Conservation (phyloP, 164 flowering plant genomes). For the Saururus chinensis region DNA sequence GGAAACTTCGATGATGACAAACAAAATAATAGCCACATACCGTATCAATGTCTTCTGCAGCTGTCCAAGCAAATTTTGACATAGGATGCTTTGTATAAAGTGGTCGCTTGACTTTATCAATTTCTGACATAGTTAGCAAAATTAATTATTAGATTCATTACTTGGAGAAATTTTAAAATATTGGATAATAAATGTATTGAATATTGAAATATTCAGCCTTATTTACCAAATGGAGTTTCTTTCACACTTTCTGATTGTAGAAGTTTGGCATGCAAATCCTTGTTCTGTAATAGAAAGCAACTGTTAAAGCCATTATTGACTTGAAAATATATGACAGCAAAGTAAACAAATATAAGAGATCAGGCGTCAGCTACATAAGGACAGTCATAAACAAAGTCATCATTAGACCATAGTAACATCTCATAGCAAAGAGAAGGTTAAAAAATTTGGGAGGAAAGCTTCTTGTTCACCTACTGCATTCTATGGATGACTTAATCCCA, state of each 20-base stretch:
- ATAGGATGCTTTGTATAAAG: conserved; percentile 90
- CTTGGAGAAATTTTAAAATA: too few species aligned
- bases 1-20: background rate
- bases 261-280: conserved; percentile 47
- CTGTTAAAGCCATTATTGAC: background rate
- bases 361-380: background rate
- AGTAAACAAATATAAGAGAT: too few species aligned
- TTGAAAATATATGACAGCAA: too few species aligned
- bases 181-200: too few species aligned
- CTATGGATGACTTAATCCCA: too few species aligned
- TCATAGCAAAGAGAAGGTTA: background rate
- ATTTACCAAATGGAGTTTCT: conserved; percentile 50
- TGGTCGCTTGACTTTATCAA: conserved; percentile 68
- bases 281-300: conserved; percentile 38
- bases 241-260: conserved; percentile 43
- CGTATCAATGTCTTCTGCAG: conserved; percentile 75
- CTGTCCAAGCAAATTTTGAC: conserved; percentile 86
- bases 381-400: background rate
- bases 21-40: conserved; percentile 24
- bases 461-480: too few species aligned
- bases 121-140: conserved; percentile 32
- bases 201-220: background rate
- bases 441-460: background rate
- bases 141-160: too few species aligned
- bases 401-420: background rate